Conservation (phyloP, 2,329 filamentous ascomycete species). For the Ascochyta pisi region DNA sequence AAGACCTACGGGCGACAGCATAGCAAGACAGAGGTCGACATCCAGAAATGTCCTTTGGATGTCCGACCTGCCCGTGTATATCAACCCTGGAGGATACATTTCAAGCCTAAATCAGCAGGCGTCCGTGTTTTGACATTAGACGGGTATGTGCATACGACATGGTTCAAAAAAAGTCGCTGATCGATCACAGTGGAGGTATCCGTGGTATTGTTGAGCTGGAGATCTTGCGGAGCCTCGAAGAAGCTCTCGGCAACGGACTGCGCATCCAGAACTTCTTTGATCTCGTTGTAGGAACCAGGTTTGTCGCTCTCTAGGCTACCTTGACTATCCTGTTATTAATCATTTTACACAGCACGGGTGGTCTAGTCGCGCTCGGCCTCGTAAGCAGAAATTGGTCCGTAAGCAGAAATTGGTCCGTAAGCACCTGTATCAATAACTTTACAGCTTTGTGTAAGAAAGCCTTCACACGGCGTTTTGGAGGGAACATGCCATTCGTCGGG, state of each 20-base stretch:
- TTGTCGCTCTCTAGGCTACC: not conserved
- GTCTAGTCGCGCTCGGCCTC: not conserved
- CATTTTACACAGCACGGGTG: not conserved
- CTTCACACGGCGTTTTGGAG: conserved; percentile 50
- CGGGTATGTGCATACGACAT: too few species aligned
- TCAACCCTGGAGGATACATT: too few species aligned
- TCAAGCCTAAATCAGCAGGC: too few species aligned
- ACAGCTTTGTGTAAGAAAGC: conserved; percentile 49
- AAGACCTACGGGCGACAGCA: too few species aligned
- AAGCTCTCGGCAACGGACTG: conserved; percentile 47
- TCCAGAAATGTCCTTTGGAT: too few species aligned
- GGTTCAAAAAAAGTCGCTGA: too few species aligned
- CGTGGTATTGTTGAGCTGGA: conserved; percentile 25
- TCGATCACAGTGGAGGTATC: too few species aligned
- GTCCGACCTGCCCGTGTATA: too few species aligned
- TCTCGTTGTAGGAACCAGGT: conserved; percentile 49
- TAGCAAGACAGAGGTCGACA: too few species aligned
- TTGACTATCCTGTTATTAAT: conserved; percentile 27
- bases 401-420: not conserved
- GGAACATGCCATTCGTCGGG: conserved; percentile 45
- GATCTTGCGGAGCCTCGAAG: conserved; percentile 52
- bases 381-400: not conserved
- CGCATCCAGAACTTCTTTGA: conserved; percentile 57
- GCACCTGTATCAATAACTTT: conserved; percentile 23
- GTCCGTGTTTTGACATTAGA: too few species aligned